phyloP scores from a whole-genome alignment of 2,329 filamentous ascomycete genomes.

The Aspergillus sp. region DNA sequence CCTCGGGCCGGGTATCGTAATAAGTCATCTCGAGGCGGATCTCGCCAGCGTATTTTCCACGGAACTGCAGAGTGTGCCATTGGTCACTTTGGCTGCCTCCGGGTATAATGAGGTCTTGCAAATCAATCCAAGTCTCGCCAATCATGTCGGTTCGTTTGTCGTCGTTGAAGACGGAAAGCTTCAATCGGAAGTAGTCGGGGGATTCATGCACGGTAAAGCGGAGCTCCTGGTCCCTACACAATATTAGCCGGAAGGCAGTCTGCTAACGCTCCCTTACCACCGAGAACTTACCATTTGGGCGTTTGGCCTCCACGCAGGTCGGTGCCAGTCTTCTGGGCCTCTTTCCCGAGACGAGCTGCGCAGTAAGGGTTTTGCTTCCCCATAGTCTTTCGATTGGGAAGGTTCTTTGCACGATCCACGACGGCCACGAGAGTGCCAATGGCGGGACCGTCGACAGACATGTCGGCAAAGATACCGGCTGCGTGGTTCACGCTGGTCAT shows the following conservation, averaged over 20 bases:
- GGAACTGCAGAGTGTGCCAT: slow-evolving; percentile 86
- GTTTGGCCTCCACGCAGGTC: slow-evolving; percentile 94
- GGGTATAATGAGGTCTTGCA: slow-evolving; percentile 75
- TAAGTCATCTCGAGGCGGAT: slow-evolving; percentile 93
- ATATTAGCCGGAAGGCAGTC: slow-evolving; percentile 10
- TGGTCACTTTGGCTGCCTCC: slow-evolving; percentile 92
- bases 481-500: slow-evolving; percentile 62
- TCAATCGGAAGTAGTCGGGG: slow-evolving; percentile 91
- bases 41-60: slow-evolving; percentile 93
- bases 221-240: slow-evolving; percentile 87
- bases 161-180: slow-evolving; percentile 95
- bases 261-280: background rate
- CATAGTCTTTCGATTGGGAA: slow-evolving; percentile 95
- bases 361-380: slow-evolving; percentile 99
- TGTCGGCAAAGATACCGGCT: slow-evolving; percentile 90
- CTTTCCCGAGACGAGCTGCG: slow-evolving; percentile 88
- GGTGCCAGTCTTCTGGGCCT: slow-evolving; percentile 94
- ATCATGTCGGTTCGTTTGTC: slow-evolving; percentile 98
- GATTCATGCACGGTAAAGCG: slow-evolving; percentile 96
- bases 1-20: slow-evolving; percentile 86
- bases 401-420: slow-evolving; percentile 92
- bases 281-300: slow-evolving; percentile 75
- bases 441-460: slow-evolving; percentile 86
- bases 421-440: slow-evolving; percentile 93
- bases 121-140: slow-evolving; percentile 86